Evolutionary conservation across 1,139 yeast genomes (phyloP), one percentile per base, ranked within the genome.

Genomic region (Meyerozyma carpophila): DNA sequence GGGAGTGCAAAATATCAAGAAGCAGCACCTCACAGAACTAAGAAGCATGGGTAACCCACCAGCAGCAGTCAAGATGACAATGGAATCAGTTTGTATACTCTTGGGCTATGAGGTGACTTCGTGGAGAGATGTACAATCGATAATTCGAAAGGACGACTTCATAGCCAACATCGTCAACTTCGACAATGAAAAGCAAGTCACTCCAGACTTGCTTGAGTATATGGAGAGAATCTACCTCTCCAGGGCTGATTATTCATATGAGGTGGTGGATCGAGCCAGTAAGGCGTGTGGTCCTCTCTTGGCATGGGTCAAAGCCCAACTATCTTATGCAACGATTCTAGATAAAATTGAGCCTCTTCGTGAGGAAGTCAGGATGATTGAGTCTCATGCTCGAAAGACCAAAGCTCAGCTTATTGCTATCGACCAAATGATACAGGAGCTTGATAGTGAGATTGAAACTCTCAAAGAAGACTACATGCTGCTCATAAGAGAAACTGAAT

Each of bases 41-140:
- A 70, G 96, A 55, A 84, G 96, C 32, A 86, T 93, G 95, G 64
- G 79, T 4, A 88, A 89, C 49, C 98, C 98, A 0, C 98, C 98
- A 0, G 84, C 81, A 9, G 84, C 94, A 0, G 94, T 93, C 3
- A 89, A 88, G 55, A 63, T 86, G 59, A 83, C 96, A 0, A 67
- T 93, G 70, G 98, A 93, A 54, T 84, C 96, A 1, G 96, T 93
- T 0, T 90, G 97, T 63, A 73, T 79, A 2, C 62, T 93, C 31
- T 62, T 93, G 20, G 97, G 97, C 0, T 84, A 82, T 57, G 70
- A 77, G n/a, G 84, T 80, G 0, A 48, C 63, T 0, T 63, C 75
- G 0, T 91, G 98, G 98, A 75, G 86, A 51, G 94, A 89, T 48
- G 95, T 91, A 2, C 95, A 88, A 54, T 70, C 74, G n/a, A 76